Base-by-base conservation (phyloP, 2,329 filamentous ascomycete species). In the Aphanoascus verrucosus region DNA sequence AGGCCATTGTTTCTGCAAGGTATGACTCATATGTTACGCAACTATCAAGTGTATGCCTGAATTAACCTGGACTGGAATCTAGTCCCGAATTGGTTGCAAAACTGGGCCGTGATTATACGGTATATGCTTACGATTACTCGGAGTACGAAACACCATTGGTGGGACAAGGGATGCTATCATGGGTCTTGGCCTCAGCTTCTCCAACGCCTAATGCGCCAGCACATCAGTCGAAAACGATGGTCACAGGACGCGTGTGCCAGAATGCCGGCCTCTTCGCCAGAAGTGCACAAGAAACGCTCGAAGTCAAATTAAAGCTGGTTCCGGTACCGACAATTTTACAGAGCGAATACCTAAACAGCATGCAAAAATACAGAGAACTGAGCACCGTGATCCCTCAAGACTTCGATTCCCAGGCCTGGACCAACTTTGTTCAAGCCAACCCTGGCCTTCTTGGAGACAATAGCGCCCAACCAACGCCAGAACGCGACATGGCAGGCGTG, bases 121-220 rank as follows among this genome's bases (percentile, higher is more conserved):
- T 98, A 54, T 98, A 98, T 70, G 89, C 91, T 31, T 88, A 88
- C 73, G 93, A 98, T 69, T 97, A 91, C 69, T 96, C 93, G 11
- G 93, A 98, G 71, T 86, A 87, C 59, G 90, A 96, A 65, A 88
- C 84, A 15, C 93, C 94, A 51, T 77, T 97, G 53, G 91, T 96
- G 20, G 93, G 93, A 19, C 91, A 98, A 69, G 93, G 94, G 51
- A 88, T 97, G 83, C 76, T 98, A 17, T 97, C 93, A 37, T 85
- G 86, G 79, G 82, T 84, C 19, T 76, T 97, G 44, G 78, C 79
- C 48, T 75, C 76, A n/a, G 70, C 78, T 51, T 79, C 81, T 65
- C 64, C 77, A 52, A 76, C 75, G 12, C 76, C 78, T 7, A 74
- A 77, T 55, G 74, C 74, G 15, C 73, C 76, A 23, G 75, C 76